A percentile compares a stretch with the other conserved stretches of the same genome.
Evolutionary conservation across 164 flowering plant genomes (phyloP).

Genomic region (Chimonanthus salicifolius): DNA sequence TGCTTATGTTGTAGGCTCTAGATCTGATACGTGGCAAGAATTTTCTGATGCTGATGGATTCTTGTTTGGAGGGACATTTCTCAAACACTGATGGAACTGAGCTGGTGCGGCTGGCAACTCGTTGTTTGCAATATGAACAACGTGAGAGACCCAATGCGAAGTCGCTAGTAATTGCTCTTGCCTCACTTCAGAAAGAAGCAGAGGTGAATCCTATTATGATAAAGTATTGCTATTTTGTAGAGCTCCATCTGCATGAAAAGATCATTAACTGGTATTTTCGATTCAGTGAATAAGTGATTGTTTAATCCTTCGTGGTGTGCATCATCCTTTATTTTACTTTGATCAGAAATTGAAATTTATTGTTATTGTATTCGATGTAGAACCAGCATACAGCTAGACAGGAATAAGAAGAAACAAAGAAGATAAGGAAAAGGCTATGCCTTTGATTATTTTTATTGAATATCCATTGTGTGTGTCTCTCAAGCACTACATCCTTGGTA

Average conservation of each 20-base stretch:
- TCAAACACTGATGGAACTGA: conserved; percentile 24
- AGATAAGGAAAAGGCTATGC: no score
- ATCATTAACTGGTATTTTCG: neutral
- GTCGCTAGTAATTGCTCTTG: conserved; percentile 15
- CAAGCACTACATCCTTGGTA: no score
- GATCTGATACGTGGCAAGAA: conserved; percentile 20
- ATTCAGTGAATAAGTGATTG: neutral
- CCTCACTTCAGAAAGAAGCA: conserved; percentile 18
- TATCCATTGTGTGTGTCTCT: no score
- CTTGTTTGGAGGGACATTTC: conserved; percentile 22
- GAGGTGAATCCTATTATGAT: conserved; percentile 10
- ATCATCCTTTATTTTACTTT: neutral
- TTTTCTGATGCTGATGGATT: conserved; percentile 19
- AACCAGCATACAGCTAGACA: no score
- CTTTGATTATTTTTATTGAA: no score
- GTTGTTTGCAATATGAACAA: conserved; percentile 24
- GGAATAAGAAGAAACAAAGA: no score
- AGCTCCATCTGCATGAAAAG: neutral
- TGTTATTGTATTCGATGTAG: no score
- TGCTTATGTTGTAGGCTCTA: conserved; percentile 14
- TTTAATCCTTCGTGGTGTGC: neutral
- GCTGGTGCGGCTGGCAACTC: conserved; percentile 21
- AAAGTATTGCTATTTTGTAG: neutral
- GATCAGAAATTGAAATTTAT: no score
- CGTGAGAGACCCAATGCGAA: conserved; percentile 20